Conservation (phyloP, 2,329 filamentous ascomycete genomes). For the Aspergillus sp. region DNA sequence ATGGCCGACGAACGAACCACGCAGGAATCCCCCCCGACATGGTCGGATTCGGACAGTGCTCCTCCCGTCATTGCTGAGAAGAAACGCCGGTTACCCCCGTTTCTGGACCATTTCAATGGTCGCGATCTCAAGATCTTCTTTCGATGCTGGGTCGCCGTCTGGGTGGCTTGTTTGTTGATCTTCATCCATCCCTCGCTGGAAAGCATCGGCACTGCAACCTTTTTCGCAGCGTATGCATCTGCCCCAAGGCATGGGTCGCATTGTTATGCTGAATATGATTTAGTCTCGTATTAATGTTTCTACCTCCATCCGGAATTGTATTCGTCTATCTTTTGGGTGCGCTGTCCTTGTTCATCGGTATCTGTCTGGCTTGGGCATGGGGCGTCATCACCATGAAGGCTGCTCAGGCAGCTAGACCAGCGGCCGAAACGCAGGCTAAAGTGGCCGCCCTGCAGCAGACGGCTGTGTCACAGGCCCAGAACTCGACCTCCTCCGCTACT, state of each 20-base stretch:
- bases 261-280: background rate
- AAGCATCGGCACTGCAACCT: conserved; percentile 48
- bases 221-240: conserved; percentile 38
- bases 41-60: background rate
- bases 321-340: conserved; percentile 49
- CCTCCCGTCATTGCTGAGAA: background rate
- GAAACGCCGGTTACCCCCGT: conserved; percentile 22
- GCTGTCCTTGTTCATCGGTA: conserved; percentile 49
- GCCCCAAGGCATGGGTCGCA: background rate
- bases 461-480: conserved; percentile 35
- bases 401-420: conserved; percentile 47
- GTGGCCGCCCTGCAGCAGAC: conserved; percentile 37
- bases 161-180: conserved; percentile 50
- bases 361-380: conserved; percentile 54
- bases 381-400: conserved; percentile 53
- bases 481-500: conserved; percentile 29
- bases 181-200: conserved; percentile 48
- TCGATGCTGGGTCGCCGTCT: conserved; percentile 50
- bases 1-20: background rate
- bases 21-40: background rate
- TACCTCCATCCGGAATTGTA: conserved; percentile 51
- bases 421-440: conserved; percentile 38
- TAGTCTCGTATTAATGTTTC: conserved; percentile 46
- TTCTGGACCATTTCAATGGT: conserved; percentile 49
- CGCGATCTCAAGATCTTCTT: conserved; percentile 51